Conservation (phyloP, 495 filamentous ascomycete genomes). For the Aspergillus biplanus region DNA sequence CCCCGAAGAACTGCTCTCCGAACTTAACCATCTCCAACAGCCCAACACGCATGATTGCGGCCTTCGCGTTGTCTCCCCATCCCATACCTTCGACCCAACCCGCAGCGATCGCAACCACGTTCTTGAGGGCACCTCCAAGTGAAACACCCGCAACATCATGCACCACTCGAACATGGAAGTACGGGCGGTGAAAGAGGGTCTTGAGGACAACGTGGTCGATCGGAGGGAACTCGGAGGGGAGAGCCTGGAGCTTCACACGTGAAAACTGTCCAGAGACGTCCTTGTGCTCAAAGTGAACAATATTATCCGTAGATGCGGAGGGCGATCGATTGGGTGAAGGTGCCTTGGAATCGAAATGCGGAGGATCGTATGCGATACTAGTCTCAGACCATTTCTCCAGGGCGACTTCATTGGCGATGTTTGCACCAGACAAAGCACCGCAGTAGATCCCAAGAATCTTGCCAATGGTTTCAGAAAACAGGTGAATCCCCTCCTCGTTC, state of each 20-base stretch:
- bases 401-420: slow-evolving; percentile 95
- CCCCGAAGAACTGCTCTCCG: slow-evolving; percentile 86
- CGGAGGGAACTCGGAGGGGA: slow-evolving; percentile 79
- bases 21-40: slow-evolving; percentile 95
- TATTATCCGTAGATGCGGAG: slow-evolving; percentile 59
- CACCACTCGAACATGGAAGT: slow-evolving; percentile 94
- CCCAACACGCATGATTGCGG: slow-evolving; percentile 94
- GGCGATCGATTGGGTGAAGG: slow-evolving; percentile 65
- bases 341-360: slow-evolving; percentile 74
- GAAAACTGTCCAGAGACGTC: slow-evolving; percentile 63
- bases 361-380: slow-evolving; percentile 94
- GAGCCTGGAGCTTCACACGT: slow-evolving; percentile 66
- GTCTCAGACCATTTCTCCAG: slow-evolving; percentile 96
- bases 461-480: slow-evolving; percentile 96
- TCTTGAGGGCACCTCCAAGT: slow-evolving; percentile 94
- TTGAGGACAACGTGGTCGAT: slow-evolving; percentile 79
- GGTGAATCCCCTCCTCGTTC: slow-evolving; percentile 72
- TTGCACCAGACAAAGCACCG: slow-evolving; percentile 92
- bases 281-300: slow-evolving; percentile 65
- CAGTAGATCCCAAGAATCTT: slow-evolving; percentile 92
- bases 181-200: slow-evolving; percentile 90
- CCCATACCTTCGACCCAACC: slow-evolving; percentile 94
- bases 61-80: slow-evolving; percentile 98
- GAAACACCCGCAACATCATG: slow-evolving; percentile 94
- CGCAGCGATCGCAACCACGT: slow-evolving; percentile 92